These are phyloP conservation scores for Amanita fuliginea DNA, from an alignment of 768 basidiomycete genomes.

Conservation along the genomic window DNA sequence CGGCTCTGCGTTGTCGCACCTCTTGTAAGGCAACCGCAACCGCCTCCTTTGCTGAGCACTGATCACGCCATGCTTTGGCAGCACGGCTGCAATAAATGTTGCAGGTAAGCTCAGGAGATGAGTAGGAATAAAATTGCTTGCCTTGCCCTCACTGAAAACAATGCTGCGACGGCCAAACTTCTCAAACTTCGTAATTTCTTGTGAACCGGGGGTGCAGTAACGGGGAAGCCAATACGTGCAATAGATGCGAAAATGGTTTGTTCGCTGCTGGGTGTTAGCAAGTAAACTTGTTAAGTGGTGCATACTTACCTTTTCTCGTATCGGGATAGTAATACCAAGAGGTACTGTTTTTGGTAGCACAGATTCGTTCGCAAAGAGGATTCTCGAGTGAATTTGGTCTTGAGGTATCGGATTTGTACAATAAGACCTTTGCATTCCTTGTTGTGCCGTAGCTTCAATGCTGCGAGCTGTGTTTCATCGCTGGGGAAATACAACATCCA, in stretches of 20 bases:
- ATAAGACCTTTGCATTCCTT: constrained; percentile 87
- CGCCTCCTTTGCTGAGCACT: constrained; percentile 47
- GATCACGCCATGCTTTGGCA: constrained; percentile 53
- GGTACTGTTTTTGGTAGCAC: constrained; percentile 80
- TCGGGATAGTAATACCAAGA: constrained; percentile 59
- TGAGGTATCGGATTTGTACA: constrained; percentile 84
- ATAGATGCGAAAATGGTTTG: constrained; percentile 66
- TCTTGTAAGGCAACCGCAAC: constrained; percentile 61
- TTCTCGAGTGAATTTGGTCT: constrained; percentile 86
- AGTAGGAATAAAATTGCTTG: constrained; percentile 22
- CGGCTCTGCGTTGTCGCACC: constrained; percentile 43
- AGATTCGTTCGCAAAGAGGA: constrained; percentile 66
- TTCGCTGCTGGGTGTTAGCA: constrained; percentile 32
- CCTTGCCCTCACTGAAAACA: constrained; percentile 60
- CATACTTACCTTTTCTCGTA: constrained; percentile 59
- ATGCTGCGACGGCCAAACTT: constrained; percentile 39
- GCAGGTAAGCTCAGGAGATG: not conserved
- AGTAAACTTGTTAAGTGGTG: not conserved
- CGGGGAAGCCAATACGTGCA: constrained; percentile 62
- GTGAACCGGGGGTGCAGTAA: constrained; percentile 20
- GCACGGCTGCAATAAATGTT: constrained; percentile 31
- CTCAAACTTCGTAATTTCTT: constrained; percentile 43
- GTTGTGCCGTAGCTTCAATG: constrained; percentile 58
- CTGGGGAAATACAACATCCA: constrained; percentile 18
- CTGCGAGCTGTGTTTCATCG: constrained; percentile 41